Percentiles rank a stretch among this genome's conserved stretches.
phyloP scores from a whole-genome alignment of 2,329 filamentous ascomycete genomes.

The Exophiala aquamarina region DNA sequence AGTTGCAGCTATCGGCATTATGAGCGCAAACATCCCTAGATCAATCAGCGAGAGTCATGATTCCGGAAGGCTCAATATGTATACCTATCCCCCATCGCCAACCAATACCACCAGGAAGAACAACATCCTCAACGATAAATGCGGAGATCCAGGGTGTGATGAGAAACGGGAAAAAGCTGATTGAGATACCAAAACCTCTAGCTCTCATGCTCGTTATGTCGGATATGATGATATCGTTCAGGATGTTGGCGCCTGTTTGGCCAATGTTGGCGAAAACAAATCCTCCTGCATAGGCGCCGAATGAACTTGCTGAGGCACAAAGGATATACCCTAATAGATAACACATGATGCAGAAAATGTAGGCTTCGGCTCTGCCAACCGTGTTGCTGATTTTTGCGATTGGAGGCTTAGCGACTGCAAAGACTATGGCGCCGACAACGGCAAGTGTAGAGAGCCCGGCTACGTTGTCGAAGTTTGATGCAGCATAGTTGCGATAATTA shows the following conservation, averaged over 20 bases:
- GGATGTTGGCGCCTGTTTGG: slow-evolving; percentile 40
- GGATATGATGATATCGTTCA: slow-evolving; percentile 46
- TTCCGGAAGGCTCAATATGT: not conserved
- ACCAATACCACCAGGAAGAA: slow-evolving; percentile 36
- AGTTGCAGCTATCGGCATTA: slow-evolving; percentile 40
- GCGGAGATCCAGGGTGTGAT: slow-evolving; percentile 43
- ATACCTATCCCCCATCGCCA: slow-evolving; percentile 45
- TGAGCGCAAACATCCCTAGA: slow-evolving; percentile 39
- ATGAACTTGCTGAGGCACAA: slow-evolving; percentile 35
- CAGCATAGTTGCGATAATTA: slow-evolving; percentile 43
- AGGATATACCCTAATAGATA: slow-evolving; percentile 42
- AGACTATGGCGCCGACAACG: slow-evolving; percentile 37
- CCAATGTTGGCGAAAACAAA: slow-evolving; percentile 39
- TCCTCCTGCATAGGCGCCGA: slow-evolving; percentile 39
- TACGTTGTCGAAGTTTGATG: slow-evolving; percentile 40
- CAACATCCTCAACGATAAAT: slow-evolving; percentile 42
- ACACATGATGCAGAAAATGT: slow-evolving; percentile 32
- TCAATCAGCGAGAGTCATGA: not conserved
- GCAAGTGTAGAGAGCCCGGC: slow-evolving; percentile 1
- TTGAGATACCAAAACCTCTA: slow-evolving; percentile 40
- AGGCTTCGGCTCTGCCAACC: slow-evolving; percentile 38
- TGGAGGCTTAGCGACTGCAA: slow-evolving; percentile 41
- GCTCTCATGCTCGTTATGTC: slow-evolving; percentile 43
- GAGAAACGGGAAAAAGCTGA: slow-evolving; percentile 43
- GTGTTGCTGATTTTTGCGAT: slow-evolving; percentile 46